Evolutionary conservation across 2,329 filamentous ascomycete species (phyloP).

Genomic region (Chaetomium sp.): DNA sequence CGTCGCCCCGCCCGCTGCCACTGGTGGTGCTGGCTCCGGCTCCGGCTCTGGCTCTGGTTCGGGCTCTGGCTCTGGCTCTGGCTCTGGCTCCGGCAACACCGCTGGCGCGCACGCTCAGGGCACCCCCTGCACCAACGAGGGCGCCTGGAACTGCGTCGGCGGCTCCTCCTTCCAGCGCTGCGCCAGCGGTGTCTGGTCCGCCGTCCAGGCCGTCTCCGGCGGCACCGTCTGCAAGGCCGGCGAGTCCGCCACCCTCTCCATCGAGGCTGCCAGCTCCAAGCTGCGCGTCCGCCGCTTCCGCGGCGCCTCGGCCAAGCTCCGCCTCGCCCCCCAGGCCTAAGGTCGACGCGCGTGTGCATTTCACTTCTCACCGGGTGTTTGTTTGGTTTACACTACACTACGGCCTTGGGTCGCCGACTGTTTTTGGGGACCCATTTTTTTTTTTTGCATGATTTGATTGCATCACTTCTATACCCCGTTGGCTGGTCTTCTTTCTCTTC

Average conservation of each 20-base stretch:
- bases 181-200: constrained; percentile 52
- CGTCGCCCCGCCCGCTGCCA: constrained; percentile 7
- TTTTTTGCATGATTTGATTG: constrained; percentile 1
- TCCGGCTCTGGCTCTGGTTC: constrained; percentile 18
- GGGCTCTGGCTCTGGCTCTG: constrained; percentile 18
- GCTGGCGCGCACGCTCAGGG: constrained; percentile 42
- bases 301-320: constrained; percentile 15
- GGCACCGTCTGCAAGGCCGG: constrained; percentile 52
- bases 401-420: neutral
- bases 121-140: constrained; percentile 50
- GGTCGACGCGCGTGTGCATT: neutral
- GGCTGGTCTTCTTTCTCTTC: neutral
- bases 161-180: constrained; percentile 56
- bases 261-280: constrained; percentile 11
- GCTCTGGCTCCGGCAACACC: constrained; percentile 32
- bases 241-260: constrained; percentile 24
- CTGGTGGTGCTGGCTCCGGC: constrained; percentile 18
- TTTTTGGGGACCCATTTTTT: neutral
- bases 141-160: constrained; percentile 53
- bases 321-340: constrained; percentile 7
- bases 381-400: neutral
- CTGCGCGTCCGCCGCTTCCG: constrained; percentile 1
- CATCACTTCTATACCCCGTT: constrained; percentile 17
- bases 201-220: constrained; percentile 44
- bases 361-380: neutral